Evolutionary conservation across 202 grass and related monocot genomes (phyloP).

Genomic region (Eragrostis tef): DNA sequence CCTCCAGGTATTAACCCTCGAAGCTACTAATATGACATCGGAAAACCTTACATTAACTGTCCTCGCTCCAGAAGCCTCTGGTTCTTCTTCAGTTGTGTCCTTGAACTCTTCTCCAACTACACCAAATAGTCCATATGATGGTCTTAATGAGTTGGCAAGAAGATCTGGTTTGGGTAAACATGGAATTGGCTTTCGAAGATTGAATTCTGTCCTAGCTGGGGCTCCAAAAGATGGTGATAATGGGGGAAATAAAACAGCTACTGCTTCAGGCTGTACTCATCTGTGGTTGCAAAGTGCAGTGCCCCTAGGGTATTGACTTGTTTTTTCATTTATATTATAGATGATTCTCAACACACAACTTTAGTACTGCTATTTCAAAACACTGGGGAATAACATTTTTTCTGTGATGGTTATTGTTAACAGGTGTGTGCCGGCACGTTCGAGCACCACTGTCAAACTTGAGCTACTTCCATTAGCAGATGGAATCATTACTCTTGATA

Average conservation of each 20-base stretch:
- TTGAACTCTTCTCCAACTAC: slow-evolving; percentile 81
- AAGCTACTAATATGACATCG: slow-evolving; percentile 94
- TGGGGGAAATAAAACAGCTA: slow-evolving; percentile 58
- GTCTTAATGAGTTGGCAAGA: slow-evolving; percentile 52
- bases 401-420: slow-evolving; percentile 10
- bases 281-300: slow-evolving; percentile 95
- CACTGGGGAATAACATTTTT: slow-evolving; percentile 28
- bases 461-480: slow-evolving; percentile 93
- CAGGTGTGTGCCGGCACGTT: slow-evolving; percentile 83
- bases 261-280: slow-evolving; percentile 74
- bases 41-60: slow-evolving; percentile 96
- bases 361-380: slow-evolving; percentile 25
- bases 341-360: slow-evolving; percentile 6
- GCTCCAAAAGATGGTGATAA: slow-evolving; percentile 64
- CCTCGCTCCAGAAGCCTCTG: slow-evolving; percentile 85
- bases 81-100: slow-evolving; percentile 82
- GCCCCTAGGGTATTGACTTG: slow-evolving; percentile 77
- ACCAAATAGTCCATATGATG: slow-evolving; percentile 59
- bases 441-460: slow-evolving; percentile 92
- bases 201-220: slow-evolving; percentile 57
- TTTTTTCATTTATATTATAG: slow-evolving; percentile 9
- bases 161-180: slow-evolving; percentile 53
- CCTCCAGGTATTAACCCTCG: slow-evolving; percentile 90
- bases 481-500: slow-evolving; percentile 94
- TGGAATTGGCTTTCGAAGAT: slow-evolving; percentile 42